phyloP scores from a whole-genome alignment of 352 stramenopile genomes.

The Globisporangium nagaii region DNA sequence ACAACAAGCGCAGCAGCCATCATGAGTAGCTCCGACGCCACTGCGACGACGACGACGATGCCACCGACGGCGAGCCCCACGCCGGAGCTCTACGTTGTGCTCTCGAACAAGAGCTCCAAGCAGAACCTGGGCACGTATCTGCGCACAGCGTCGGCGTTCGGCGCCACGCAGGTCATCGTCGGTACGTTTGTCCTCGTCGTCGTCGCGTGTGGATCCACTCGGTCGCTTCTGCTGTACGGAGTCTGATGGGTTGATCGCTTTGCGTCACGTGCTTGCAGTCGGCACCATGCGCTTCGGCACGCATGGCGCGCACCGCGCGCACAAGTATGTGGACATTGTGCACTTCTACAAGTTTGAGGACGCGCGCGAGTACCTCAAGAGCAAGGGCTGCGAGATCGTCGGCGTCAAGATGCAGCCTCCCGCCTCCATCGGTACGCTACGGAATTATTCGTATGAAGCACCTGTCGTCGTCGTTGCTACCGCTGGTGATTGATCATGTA shows the following conservation, averaged over 20 bases:
- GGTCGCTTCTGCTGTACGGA: too few relatives aligned
- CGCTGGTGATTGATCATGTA: not conserved
- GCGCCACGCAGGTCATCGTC: conserved; percentile 64
- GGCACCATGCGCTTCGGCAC: conserved; percentile 73
- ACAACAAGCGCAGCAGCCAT: not conserved
- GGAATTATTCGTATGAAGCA: too few relatives aligned
- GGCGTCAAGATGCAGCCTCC: conserved; percentile 25
- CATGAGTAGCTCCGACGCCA: conserved; percentile 7
- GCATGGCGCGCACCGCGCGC: conserved; percentile 65
- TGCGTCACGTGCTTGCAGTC: conserved; percentile 29
- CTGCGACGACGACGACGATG: conserved; percentile 1
- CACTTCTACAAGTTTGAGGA: conserved; percentile 67
- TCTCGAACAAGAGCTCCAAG: conserved; percentile 64
- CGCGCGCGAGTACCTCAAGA: conserved; percentile 50
- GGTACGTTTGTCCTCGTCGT: too few relatives aligned
- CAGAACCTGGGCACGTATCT: conserved; percentile 80
- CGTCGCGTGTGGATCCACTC: too few relatives aligned
- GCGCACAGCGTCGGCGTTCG: conserved; percentile 69
- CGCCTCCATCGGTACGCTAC: not conserved
- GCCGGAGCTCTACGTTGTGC: conserved; percentile 58
- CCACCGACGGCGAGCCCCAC: not conserved
- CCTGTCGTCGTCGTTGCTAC: conserved; percentile 5
- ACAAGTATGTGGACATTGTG: conserved; percentile 77
- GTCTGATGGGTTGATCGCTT: not conserved
- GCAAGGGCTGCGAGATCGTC: conserved; percentile 52